Percentiles rank a stretch among this genome's conserved stretches.
phyloP scores from a whole-genome alignment of 345 rosid genomes.

The Geranium brycei region DNA sequence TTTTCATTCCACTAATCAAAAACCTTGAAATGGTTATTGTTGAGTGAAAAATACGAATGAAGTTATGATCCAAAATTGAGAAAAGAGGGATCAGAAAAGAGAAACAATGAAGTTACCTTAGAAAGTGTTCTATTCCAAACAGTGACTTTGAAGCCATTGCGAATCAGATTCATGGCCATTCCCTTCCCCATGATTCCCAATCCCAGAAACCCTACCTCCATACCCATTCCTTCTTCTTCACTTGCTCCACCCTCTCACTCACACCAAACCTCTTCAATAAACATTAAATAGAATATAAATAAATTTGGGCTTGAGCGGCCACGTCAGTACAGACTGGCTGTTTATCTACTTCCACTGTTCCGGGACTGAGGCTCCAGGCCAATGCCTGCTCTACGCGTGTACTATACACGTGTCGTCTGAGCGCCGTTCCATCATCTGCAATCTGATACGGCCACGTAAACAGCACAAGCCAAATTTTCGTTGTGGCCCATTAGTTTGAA shows the following conservation, averaged over 20 bases:
- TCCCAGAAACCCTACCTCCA: slow-evolving; percentile 93
- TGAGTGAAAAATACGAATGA: not conserved
- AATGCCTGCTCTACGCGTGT: not conserved
- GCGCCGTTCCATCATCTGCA: too few relatives aligned
- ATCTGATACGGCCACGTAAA: too few relatives aligned
- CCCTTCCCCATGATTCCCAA: slow-evolving; percentile 96
- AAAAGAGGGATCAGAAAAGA: not conserved
- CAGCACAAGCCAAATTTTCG: too few relatives aligned
- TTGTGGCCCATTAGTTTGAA: too few relatives aligned
- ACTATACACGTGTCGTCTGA: too few relatives aligned
- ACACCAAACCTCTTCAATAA: not conserved
- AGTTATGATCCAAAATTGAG: not conserved
- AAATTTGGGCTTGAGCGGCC: not conserved
- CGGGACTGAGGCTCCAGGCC: not conserved
- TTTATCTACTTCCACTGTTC: not conserved
- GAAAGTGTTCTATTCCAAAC: slow-evolving; percentile 94
- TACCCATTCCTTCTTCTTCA: slow-evolving; percentile 5
- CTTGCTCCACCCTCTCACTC: slow-evolving; percentile 5
- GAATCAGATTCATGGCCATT: slow-evolving; percentile 75
- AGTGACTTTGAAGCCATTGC: slow-evolving; percentile 73
- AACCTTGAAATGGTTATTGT: not conserved
- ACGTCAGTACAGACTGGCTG: not conserved
- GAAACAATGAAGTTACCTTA: slow-evolving; percentile 36
- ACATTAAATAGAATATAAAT: too few relatives aligned
- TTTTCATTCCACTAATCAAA: not conserved